phyloP scores from a whole-genome alignment of 768 basidiomycete species.

The Calocera cornea region DNA sequence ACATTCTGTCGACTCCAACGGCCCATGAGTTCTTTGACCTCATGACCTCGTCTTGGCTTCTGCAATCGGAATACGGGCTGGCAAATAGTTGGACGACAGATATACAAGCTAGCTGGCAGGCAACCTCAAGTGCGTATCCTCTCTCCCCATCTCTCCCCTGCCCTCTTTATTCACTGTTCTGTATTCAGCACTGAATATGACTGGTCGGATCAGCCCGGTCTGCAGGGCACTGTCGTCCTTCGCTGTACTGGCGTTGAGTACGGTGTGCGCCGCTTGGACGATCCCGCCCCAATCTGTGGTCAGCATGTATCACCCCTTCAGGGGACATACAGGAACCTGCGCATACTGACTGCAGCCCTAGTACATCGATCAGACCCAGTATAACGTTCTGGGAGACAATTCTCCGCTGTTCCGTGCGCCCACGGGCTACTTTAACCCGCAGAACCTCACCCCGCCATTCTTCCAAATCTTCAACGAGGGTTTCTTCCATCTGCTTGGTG shows the following conservation, averaged over 20 bases:
- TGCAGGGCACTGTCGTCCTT: neutral
- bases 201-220: neutral
- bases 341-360: conserved; percentile 14
- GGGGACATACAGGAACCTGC: neutral
- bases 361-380: conserved; percentile 39
- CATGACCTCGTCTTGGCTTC: neutral
- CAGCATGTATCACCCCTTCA: neutral
- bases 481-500: conserved; percentile 50
- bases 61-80: neutral
- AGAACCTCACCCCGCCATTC: conserved; percentile 42
- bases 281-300: conserved; percentile 13
- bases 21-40: neutral
- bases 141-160: neutral
- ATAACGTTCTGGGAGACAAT: conserved; percentile 38
- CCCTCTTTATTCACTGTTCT: neutral
- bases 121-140: neutral
- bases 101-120: neutral
- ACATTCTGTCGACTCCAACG: neutral
- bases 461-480: conserved; percentile 42
- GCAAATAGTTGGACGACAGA: neutral
- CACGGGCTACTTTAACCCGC: conserved; percentile 39
- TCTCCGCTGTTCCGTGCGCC: conserved; percentile 28
- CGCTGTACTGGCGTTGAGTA: neutral
- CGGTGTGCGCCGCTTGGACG: neutral
- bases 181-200: neutral